phyloP scores from a whole-genome alignment of 257 asterid genomes.

The Solanum pimpinellifolium region DNA sequence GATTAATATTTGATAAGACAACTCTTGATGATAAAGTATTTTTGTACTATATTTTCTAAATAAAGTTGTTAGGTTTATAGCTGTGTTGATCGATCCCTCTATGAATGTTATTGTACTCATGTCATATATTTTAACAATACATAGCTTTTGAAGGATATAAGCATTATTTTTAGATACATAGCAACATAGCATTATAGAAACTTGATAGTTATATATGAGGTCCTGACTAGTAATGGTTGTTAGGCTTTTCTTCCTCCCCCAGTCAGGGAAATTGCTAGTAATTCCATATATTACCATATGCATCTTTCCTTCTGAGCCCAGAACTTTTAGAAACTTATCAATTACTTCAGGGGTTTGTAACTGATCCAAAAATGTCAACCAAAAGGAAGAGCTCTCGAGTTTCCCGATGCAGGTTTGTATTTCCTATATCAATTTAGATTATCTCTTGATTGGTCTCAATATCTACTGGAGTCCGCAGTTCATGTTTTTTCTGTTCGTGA shows the following conservation, averaged over 20 bases:
- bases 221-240: not conserved
- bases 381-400: conserved; percentile 41
- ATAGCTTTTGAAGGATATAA: not conserved
- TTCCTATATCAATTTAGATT: conserved; percentile 41
- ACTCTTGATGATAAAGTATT: not conserved
- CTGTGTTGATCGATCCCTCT: not conserved
- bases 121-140: no score
- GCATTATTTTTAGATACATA: not conserved
- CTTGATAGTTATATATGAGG: not conserved
- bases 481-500: conserved; percentile 12
- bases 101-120: not conserved
- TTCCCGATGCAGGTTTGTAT: conserved; percentile 35
- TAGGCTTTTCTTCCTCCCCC: not conserved
- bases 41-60: not conserved
- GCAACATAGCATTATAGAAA: not conserved
- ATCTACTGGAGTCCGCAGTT: conserved; percentile 50
- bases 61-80: not conserved
- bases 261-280: conserved; percentile 32
- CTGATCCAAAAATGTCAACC: conserved; percentile 26
- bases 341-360: conserved; percentile 25
- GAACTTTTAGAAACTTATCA: conserved; percentile 21
- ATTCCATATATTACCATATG: conserved; percentile 76
- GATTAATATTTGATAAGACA: not conserved
- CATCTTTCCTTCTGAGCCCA: conserved; percentile 46
- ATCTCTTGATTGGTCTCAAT: conserved; percentile 35